These are phyloP conservation scores for Yamadazyma atlantica DNA, from an alignment of 1,139 yeast species.

Conservation along the genomic window DNA sequence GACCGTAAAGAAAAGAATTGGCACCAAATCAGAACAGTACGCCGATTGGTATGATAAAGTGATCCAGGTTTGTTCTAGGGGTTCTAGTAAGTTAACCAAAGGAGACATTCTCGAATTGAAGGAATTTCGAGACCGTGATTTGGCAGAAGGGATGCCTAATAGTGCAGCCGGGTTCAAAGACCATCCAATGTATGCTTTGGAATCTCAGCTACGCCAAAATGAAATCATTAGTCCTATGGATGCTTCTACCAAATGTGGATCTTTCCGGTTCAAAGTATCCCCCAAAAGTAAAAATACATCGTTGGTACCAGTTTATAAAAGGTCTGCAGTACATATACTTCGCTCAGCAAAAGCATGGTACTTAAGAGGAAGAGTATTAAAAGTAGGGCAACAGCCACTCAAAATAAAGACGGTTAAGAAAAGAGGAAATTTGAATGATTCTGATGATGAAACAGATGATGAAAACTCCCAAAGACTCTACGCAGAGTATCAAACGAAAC, in stretches of 20 bases:
- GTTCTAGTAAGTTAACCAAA: constrained; percentile 32
- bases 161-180: constrained; percentile 78
- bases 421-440: constrained; percentile 21
- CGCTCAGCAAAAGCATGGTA: constrained; percentile 87
- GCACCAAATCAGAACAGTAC: constrained; percentile 53
- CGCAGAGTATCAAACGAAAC: constrained; percentile 73
- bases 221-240: constrained; percentile 73
- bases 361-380: constrained; percentile 72
- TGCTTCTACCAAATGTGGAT: constrained; percentile 61
- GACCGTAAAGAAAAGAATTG: constrained; percentile 70
- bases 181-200: constrained; percentile 86
- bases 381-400: constrained; percentile 66
- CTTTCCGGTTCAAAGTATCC: constrained; percentile 42
- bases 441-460: constrained; percentile 44
- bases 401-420: constrained; percentile 32
- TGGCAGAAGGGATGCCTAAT: constrained; percentile 85
- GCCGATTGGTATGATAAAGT: constrained; percentile 61
- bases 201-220: constrained; percentile 66
- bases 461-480: constrained; percentile 59
- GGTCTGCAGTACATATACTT: constrained; percentile 62
- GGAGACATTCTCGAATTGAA: constrained; percentile 67
- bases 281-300: constrained; percentile 31
- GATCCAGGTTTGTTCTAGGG: constrained; percentile 24
- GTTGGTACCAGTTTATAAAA: constrained; percentile 59
- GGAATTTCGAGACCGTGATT: constrained; percentile 66